Evolutionary conservation across 1,139 yeast genomes (phyloP).

Genomic region (Diutina mesorugosa): DNA sequence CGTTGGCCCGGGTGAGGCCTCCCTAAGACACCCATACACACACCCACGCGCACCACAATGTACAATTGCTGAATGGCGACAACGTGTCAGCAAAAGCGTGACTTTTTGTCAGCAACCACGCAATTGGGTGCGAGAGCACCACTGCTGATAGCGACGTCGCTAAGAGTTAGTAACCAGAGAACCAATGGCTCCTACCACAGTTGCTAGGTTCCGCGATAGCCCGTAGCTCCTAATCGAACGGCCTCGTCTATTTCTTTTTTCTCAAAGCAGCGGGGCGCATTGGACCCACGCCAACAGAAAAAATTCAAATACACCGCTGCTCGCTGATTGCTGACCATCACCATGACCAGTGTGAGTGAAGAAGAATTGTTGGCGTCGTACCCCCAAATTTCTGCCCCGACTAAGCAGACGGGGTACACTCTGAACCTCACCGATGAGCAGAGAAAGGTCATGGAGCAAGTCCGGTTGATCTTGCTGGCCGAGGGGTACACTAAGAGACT

Average conservation of each 20-base stretch:
- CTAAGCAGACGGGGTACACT: conserved; percentile 61
- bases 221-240: background rate
- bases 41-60: background rate
- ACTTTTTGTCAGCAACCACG: background rate
- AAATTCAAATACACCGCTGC: background rate
- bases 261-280: background rate
- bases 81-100: background rate
- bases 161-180: too few species aligned
- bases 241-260: background rate
- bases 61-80: background rate
- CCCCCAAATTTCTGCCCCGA: conserved; percentile 58
- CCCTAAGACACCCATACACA: background rate
- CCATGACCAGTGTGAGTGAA: conserved; percentile 8
- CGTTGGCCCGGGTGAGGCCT: background rate
- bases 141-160: background rate
- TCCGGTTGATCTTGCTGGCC: conserved; percentile 45
- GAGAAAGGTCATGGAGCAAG: conserved; percentile 36
- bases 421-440: conserved; percentile 70
- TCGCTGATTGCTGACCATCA: background rate
- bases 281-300: background rate
- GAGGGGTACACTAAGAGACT: conserved; percentile 62
- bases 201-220: too few species aligned
- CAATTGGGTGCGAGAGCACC: background rate
- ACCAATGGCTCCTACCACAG: too few species aligned
- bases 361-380: conserved; percentile 30